Percentiles rank a stretch among this genome's conserved stretches.
These are phyloP conservation scores for Dothistroma septosporum DNA, from an alignment of 2,329 filamentous ascomycete genomes.

Conservation along the genomic window DNA sequence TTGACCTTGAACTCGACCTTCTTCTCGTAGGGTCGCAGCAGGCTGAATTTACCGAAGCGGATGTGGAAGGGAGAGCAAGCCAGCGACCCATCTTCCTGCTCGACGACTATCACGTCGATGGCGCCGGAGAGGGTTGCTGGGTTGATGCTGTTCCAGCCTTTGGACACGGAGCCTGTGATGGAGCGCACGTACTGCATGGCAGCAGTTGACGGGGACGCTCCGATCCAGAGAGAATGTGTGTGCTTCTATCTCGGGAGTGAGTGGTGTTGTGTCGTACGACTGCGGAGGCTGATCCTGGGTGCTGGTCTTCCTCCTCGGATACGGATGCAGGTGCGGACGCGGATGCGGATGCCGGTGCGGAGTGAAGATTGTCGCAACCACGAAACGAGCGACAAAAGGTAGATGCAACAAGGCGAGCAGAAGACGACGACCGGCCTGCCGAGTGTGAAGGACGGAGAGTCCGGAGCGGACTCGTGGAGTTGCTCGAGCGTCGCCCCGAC, in stretches of 20 bases:
- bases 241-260: background rate
- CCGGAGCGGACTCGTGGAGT: background rate
- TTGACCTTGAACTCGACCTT: constrained; percentile 99
- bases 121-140: constrained; percentile 94
- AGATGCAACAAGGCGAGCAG: background rate
- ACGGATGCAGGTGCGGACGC: too few relatives aligned
- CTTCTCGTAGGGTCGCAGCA: constrained; percentile 92
- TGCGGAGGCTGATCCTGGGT: background rate
- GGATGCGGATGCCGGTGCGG: background rate
- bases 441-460: background rate
- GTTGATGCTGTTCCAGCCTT: constrained; percentile 99
- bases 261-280: background rate
- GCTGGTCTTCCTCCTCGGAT: background rate
- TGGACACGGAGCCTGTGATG: constrained; percentile 90
- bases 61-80: constrained; percentile 97
- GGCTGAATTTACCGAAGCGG: constrained; percentile 96
- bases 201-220: constrained; percentile 5
- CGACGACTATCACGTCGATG: constrained; percentile 97
- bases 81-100: constrained; percentile 83
- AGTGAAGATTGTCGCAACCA: background rate
- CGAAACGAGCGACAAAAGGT: background rate
- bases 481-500: background rate
- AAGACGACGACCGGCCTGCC: background rate
- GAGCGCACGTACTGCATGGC: constrained; percentile 96
- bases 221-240: background rate